phyloP scores from a whole-genome alignment of 805 yeast genomes.

The Scheffersomyces lignosus region DNA sequence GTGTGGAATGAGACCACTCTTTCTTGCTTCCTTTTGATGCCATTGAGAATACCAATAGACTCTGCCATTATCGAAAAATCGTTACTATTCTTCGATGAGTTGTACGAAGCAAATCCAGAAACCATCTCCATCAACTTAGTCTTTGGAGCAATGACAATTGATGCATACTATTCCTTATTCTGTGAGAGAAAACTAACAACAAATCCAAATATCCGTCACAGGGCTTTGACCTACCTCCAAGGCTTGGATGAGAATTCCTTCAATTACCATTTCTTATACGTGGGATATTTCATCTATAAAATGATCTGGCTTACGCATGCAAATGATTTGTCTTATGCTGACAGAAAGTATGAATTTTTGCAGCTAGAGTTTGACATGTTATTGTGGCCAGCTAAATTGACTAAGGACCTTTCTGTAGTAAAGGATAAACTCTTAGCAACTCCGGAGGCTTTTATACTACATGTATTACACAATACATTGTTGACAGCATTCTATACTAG shows the following conservation, averaged over 20 bases:
- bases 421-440: constrained; percentile 18
- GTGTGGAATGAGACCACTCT: constrained; percentile 14
- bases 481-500: constrained; percentile 16
- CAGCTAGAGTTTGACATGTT: constrained; percentile 22
- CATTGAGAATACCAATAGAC: constrained; percentile 11
- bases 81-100: constrained; percentile 12
- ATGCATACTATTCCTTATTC: constrained; percentile 17
- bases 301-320: constrained; percentile 13
- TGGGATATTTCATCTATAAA: constrained; percentile 14
- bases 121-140: constrained; percentile 9
- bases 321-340: constrained; percentile 3
- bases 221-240: constrained; percentile 1
- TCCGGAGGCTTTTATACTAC: constrained; percentile 19
- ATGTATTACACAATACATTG: constrained; percentile 19
- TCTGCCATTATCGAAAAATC: constrained; percentile 5
- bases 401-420: constrained; percentile 17
- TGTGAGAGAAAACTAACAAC: constrained; percentile 8
- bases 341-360: constrained; percentile 9
- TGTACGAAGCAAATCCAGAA: constrained; percentile 3
- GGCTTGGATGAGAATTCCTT: constrained; percentile 10
- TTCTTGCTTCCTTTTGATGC: constrained; percentile 18
- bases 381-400: constrained; percentile 21
- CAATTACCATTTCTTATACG: constrained; percentile 14
- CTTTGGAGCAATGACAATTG: constrained; percentile 17
- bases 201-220: constrained; percentile 1